Conservation (phyloP, 2,329 filamentous ascomycete genomes). For the Epichloe gansuensis region DNA sequence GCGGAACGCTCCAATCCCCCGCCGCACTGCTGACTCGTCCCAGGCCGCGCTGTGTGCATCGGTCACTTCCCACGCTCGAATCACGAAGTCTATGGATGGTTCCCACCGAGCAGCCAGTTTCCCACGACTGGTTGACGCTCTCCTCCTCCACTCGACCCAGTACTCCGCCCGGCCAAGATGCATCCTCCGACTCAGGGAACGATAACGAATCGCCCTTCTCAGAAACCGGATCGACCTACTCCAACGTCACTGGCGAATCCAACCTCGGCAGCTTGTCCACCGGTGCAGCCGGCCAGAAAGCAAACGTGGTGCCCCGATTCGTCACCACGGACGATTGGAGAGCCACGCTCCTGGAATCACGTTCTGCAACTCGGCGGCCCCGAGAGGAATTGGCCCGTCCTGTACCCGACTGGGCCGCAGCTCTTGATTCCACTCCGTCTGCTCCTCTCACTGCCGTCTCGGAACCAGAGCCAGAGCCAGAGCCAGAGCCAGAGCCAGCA, state of each 20-base stretch:
- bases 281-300: background rate
- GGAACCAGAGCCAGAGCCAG: too few relatives aligned
- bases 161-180: background rate
- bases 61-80: background rate
- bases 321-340: background rate
- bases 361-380: background rate
- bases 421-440: background rate
- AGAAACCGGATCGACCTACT: slow-evolving; percentile 6
- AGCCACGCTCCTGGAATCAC: background rate
- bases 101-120: background rate
- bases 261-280: slow-evolving; percentile 4
- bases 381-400: background rate
- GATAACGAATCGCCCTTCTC: slow-evolving; percentile 8
- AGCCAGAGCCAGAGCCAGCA: background rate
- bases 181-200: slow-evolving; percentile 7
- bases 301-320: background rate
- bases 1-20: background rate
- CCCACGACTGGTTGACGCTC: slow-evolving; percentile 7
- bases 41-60: background rate
- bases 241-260: slow-evolving; percentile 7
- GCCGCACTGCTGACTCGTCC: slow-evolving; percentile 2
- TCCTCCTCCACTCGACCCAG: slow-evolving; percentile 6
- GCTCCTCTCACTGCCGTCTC: background rate
- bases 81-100: slow-evolving; percentile 6
- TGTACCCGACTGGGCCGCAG: background rate